Conservation (phyloP, 2,329 filamentous ascomycete genomes). For the Aspergillus sp. region DNA sequence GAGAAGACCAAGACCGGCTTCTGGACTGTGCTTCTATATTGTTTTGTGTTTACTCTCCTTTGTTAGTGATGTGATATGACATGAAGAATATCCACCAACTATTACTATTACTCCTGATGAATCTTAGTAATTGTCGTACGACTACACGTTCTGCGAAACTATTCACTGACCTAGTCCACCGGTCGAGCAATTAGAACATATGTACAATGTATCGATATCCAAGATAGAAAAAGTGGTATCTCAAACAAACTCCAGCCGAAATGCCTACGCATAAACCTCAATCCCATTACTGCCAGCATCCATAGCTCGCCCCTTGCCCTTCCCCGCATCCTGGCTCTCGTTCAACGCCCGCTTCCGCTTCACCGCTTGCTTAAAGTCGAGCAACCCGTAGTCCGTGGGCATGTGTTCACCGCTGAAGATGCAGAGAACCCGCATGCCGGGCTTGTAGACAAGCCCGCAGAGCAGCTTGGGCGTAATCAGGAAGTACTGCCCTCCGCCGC, state of each 20-base stretch:
- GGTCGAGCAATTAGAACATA: not conserved
- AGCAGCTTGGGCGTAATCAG: slow-evolving; percentile 96
- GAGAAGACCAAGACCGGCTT: not conserved
- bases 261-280: slow-evolving; percentile 19
- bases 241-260: not conserved
- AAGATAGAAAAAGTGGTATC: not conserved
- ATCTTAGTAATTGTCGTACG: too few relatives aligned
- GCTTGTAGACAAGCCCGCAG: slow-evolving; percentile 78
- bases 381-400: slow-evolving; percentile 37
- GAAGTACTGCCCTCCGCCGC: slow-evolving; percentile 73
- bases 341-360: slow-evolving; percentile 32
- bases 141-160: too few relatives aligned
- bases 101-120: too few relatives aligned
- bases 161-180: not conserved
- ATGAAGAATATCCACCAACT: too few relatives aligned
- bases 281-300: slow-evolving; percentile 13
- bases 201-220: too few relatives aligned
- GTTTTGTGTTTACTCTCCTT: not conserved
- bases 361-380: slow-evolving; percentile 39
- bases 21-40: not conserved
- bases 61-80: slow-evolving; percentile 1
- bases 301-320: slow-evolving; percentile 16
- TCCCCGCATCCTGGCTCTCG: slow-evolving; percentile 12
- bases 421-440: slow-evolving; percentile 88
- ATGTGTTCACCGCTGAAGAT: slow-evolving; percentile 81